These are phyloP conservation scores for Aspergillus aculeatinus DNA, from an alignment of 2,329 filamentous ascomycete genomes.

Conservation along the genomic window DNA sequence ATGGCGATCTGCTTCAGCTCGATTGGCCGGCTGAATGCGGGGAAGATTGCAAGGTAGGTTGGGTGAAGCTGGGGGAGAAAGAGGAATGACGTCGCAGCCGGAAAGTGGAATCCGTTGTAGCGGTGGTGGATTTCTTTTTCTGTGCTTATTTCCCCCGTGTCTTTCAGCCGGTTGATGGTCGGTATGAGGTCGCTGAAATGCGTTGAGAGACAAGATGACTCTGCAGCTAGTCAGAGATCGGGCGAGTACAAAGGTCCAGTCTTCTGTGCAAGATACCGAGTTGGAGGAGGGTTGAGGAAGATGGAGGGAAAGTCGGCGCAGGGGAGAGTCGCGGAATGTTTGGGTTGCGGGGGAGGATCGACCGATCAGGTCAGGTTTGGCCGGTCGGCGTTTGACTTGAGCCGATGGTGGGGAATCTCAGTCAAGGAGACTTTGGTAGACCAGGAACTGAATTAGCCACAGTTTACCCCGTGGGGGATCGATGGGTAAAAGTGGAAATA, in stretches of 20 bases:
- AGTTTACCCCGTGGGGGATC: conserved; percentile 17
- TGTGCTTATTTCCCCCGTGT: not conserved
- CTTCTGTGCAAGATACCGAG: not conserved
- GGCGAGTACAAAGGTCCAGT: too few relatives aligned
- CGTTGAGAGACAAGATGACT: too few relatives aligned
- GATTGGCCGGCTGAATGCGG: conserved; percentile 7
- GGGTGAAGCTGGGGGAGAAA: not conserved
- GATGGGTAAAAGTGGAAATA: not conserved
- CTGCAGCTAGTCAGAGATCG: not conserved
- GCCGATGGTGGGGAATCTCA: conserved; percentile 13
- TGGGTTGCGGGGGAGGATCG: not conserved
- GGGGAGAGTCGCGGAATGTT: not conserved
- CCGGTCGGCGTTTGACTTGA: conserved; percentile 16
- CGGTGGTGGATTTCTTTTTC: conserved; percentile 6
- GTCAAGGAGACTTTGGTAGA: not conserved
- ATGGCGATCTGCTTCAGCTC: conserved; percentile 3
- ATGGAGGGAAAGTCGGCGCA: not conserved
- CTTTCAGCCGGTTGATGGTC: not conserved
- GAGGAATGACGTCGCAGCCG: conserved; percentile 14
- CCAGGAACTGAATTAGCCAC: conserved; percentile 8
- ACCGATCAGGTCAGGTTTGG: conserved; percentile 1
- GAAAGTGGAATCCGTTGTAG: conserved; percentile 17
- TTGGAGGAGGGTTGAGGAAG: not conserved
- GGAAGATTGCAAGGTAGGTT: conserved; percentile 1
- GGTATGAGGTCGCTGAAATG: too few relatives aligned